phyloP scores from a whole-genome alignment of 139 green algal species.

The Micractinium conductrix region DNA sequence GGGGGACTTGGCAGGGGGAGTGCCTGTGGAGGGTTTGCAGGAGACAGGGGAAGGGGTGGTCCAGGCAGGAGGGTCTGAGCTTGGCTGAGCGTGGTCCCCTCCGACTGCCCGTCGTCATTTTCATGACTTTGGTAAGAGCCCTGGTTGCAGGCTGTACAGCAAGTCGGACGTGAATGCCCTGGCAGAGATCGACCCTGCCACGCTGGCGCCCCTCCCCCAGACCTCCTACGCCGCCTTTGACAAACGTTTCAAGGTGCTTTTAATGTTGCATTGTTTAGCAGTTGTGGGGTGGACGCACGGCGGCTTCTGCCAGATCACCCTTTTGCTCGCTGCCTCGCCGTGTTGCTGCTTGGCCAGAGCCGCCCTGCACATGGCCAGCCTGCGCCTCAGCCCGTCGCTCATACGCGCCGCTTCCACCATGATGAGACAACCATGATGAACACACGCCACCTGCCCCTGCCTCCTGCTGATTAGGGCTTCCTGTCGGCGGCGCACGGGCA shows the following conservation, averaged over 20 bases:
- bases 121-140: no score
- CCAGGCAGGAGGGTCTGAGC: not conserved
- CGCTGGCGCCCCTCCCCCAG: not conserved
- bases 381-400: no score
- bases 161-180: constrained; percentile 9
- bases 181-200: not conserved
- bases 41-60: not conserved
- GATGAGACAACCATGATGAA: no score
- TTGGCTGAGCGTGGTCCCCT: no score
- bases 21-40: no score
- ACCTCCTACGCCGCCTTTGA: constrained; percentile 18
- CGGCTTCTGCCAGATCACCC: not conserved
- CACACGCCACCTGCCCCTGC: not conserved
- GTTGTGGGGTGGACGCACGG: not conserved
- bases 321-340: no score
- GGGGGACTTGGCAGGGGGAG: no score
- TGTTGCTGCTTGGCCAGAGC: no score
- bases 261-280: no score
- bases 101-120: no score
- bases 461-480: not conserved
- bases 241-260: constrained; percentile 8
- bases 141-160: constrained; percentile 11
- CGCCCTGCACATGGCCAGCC: no score
- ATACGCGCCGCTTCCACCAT: no score
- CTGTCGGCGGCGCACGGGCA: constrained; percentile 23